Base-by-base conservation (phyloP, 352 stramenopile genomes). In the Phytophthora uliginosa region DNA sequence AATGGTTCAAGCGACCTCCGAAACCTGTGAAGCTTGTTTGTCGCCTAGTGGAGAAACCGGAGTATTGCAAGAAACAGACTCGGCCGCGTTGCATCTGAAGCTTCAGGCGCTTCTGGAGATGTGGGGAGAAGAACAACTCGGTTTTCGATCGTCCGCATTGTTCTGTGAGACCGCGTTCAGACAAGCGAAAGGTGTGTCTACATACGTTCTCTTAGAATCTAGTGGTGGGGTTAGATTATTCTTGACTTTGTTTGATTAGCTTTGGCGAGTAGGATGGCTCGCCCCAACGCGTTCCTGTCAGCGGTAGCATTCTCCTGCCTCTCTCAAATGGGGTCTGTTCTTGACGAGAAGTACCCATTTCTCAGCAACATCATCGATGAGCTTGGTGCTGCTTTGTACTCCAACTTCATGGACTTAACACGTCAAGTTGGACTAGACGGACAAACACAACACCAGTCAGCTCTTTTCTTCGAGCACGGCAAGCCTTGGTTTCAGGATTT, bases 141-240 rank as follows among this genome's bases (percentile, higher is more conserved):
- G 59, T 15, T 93, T 92, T 40, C 84, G 84, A n/a, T 93, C 86
- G 0, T 72, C 81, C 28, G 73, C 83, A 17, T 65, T 93, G 2
- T 92, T 90, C 58, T 90, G 81, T 18, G 86, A 93, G 63, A 78
- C 84, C 5, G 82, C 76, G 4, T 91, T 91, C 47, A 77, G 78
- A 2, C 83, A 91, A 22, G 83, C 83, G 1, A 89, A 88, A 84
- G 78, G 84, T 88, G n/a, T n/a, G 63, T 31, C 26, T 31, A 31
- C 26, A 31, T 31, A 31, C 28, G 28, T 31, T 31, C 28, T 31
- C 28, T 31, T 31, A 31, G 28, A 31, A 31, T 31, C 28, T 47
- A n/a, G 38, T 18, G 38, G 13, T 17, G 15, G 38, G 7, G 38
- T 45, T 45, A 2, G 38, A 20, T 45, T 58, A 31, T 22, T 20